phyloP scores from a whole-genome alignment of 2,329 filamentous ascomycete species.

The Ascocoryne sarcoides region DNA sequence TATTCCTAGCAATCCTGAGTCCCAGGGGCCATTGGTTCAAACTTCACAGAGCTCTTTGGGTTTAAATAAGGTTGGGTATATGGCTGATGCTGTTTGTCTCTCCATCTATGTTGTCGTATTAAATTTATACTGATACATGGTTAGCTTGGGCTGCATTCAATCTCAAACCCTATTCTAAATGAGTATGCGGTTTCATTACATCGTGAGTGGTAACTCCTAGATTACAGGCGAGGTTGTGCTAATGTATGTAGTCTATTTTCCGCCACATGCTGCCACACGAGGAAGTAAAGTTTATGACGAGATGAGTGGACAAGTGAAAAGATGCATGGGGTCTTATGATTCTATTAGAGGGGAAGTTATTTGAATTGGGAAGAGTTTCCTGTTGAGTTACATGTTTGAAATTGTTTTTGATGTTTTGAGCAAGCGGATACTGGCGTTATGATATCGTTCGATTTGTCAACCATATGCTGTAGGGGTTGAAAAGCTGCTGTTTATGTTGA shows the following conservation, averaged over 20 bases:
- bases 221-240: background rate
- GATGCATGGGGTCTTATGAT: slow-evolving; percentile 63
- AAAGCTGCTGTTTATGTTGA: too few species aligned
- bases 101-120: background rate
- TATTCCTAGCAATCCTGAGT: slow-evolving; percentile 35
- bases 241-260: slow-evolving; percentile 56
- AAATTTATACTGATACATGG: background rate
- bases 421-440: too few species aligned
- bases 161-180: slow-evolving; percentile 62
- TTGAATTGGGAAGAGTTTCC: too few species aligned
- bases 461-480: too few species aligned
- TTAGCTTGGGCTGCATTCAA: slow-evolving; percentile 69
- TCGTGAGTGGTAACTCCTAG: slow-evolving; percentile 24
- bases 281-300: slow-evolving; percentile 78
- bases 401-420: too few species aligned
- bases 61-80: slow-evolving; percentile 75
- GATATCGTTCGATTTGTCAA: too few species aligned
- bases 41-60: slow-evolving; percentile 51
- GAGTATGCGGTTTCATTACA: slow-evolving; percentile 82
- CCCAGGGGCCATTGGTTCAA: slow-evolving; percentile 10
- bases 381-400: too few species aligned
- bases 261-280: slow-evolving; percentile 75
- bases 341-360: slow-evolving; percentile 36
- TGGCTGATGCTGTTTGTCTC: slow-evolving; percentile 58
- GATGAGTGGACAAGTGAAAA: slow-evolving; percentile 62